These are phyloP conservation scores for Tulasnella sp. DNA, from an alignment of 768 basidiomycete species.

Conservation along the genomic window DNA sequence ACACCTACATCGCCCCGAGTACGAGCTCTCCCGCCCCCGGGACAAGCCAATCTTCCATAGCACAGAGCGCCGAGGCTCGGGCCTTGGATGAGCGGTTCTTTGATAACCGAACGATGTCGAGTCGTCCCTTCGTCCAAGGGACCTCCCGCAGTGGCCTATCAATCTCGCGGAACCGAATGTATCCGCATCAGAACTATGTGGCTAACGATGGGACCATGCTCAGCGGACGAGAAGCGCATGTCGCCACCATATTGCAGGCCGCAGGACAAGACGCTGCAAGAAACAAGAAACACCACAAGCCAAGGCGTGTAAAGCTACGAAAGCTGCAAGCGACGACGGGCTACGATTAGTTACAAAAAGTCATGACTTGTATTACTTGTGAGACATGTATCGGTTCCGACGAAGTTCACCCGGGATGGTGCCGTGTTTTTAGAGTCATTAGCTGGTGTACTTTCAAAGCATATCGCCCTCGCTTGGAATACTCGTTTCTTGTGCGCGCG, in stretches of 20 bases:
- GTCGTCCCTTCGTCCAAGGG: conserved; percentile 55
- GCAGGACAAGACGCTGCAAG: background rate
- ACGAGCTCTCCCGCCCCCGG: conserved; percentile 14
- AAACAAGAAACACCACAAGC: conserved; percentile 8
- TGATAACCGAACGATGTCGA: conserved; percentile 37
- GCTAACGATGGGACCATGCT: conserved; percentile 67
- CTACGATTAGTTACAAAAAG: too few species aligned
- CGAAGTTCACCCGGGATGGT: too few species aligned
- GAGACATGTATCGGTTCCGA: too few species aligned
- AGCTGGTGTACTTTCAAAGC: too few species aligned
- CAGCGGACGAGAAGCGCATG: conserved; percentile 18
- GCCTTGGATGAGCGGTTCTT: conserved; percentile 79
- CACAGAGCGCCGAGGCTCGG: conserved; percentile 42
- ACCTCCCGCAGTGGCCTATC: conserved; percentile 42
- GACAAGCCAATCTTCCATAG: conserved; percentile 6
- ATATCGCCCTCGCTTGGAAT: too few species aligned
- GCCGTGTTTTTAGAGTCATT: too few species aligned
- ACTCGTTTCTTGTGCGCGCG: too few species aligned
- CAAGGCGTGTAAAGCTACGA: conserved; percentile 2
- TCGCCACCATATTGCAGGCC: background rate
- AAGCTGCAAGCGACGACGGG: background rate
- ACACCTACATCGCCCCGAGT: conserved; percentile 50
- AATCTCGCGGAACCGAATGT: conserved; percentile 52
- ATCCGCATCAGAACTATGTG: conserved; percentile 74
- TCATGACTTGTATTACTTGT: too few species aligned